phyloP scores from a whole-genome alignment of 495 filamentous ascomycete genomes.

The Lophiostoma macrostomum region DNA sequence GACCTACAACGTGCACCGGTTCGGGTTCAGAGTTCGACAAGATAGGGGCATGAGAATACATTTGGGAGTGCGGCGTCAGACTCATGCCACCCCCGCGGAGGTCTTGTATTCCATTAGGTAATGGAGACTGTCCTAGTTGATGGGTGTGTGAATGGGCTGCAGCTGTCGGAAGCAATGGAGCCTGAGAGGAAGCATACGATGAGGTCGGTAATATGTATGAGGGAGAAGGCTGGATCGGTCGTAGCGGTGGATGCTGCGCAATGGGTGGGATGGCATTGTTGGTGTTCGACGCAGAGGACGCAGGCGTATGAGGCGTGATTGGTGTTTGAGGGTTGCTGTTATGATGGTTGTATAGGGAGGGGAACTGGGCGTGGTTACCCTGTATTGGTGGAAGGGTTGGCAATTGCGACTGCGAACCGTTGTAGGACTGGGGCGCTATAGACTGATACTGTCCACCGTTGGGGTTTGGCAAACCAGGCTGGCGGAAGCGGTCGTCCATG shows the following conservation, averaged over 20 bases:
- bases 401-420: slow-evolving; percentile 20
- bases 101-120: slow-evolving; percentile 24
- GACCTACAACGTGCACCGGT: slow-evolving; percentile 87
- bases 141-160: slow-evolving; percentile 25
- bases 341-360: slow-evolving; percentile 29
- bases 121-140: slow-evolving; percentile 18
- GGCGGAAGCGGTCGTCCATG: slow-evolving; percentile 36
- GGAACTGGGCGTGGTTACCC: slow-evolving; percentile 16
- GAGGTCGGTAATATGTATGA: slow-evolving; percentile 19
- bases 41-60: slow-evolving; percentile 25
- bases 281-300: slow-evolving; percentile 15
- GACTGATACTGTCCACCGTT: slow-evolving; percentile 25
- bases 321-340: slow-evolving; percentile 30
- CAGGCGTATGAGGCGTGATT: slow-evolving; percentile 26
- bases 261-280: slow-evolving; percentile 27
- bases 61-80: slow-evolving; percentile 20
- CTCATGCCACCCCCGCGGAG: slow-evolving; percentile 23
- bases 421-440: slow-evolving; percentile 25
- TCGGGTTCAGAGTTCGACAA: slow-evolving; percentile 47
- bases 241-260: slow-evolving; percentile 29
- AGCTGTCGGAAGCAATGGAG: slow-evolving; percentile 16
- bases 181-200: slow-evolving; percentile 20
- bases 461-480: slow-evolving; percentile 20
- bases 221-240: slow-evolving; percentile 32
- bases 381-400: slow-evolving; percentile 31